phyloP scores from a whole-genome alignment of 2,329 filamentous ascomycete species.

The Grosmannia penicillata region DNA sequence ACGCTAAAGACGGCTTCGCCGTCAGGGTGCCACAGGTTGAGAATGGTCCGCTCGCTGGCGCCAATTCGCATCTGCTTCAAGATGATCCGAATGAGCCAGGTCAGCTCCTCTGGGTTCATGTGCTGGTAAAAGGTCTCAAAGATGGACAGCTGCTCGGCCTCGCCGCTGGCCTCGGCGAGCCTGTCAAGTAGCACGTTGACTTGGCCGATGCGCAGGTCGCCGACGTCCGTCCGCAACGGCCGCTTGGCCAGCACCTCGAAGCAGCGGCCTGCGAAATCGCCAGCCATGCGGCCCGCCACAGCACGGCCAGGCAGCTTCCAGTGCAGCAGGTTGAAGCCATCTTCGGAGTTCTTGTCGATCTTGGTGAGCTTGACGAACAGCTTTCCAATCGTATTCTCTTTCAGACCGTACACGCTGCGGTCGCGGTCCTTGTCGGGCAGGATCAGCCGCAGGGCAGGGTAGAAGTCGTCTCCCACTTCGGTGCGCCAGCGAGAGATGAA shows the following conservation, averaged over 20 bases:
- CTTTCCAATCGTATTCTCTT: slow-evolving; percentile 82
- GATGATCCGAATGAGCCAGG: slow-evolving; percentile 91
- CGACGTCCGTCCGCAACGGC: slow-evolving; percentile 57
- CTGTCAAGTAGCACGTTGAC: slow-evolving; percentile 78
- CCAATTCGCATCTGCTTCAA: slow-evolving; percentile 60
- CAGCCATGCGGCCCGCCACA: slow-evolving; percentile 50
- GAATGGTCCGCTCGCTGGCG: slow-evolving; percentile 77
- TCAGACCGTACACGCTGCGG: slow-evolving; percentile 82
- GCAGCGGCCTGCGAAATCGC: slow-evolving; percentile 85
- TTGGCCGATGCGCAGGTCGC: slow-evolving; percentile 72
- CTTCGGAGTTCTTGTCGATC: slow-evolving; percentile 80
- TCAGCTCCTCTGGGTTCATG: slow-evolving; percentile 88
- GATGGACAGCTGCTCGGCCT: slow-evolving; percentile 72
- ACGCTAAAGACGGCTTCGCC: slow-evolving; percentile 72
- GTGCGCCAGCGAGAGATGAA: slow-evolving; percentile 81
- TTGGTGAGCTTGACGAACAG: slow-evolving; percentile 85
- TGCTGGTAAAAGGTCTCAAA: slow-evolving; percentile 71
- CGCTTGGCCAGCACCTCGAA: slow-evolving; percentile 76
- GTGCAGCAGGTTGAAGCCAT: slow-evolving; percentile 70
- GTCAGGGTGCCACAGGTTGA: slow-evolving; percentile 71
- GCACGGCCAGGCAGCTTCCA: slow-evolving; percentile 80
- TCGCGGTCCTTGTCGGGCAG: slow-evolving; percentile 87
- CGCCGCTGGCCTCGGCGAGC: slow-evolving; percentile 59
- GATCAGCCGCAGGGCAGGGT: slow-evolving; percentile 81
- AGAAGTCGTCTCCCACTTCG: slow-evolving; percentile 84